phyloP scores from a whole-genome alignment of 2,329 filamentous ascomycete species.

The Ceratocystis destructans region DNA sequence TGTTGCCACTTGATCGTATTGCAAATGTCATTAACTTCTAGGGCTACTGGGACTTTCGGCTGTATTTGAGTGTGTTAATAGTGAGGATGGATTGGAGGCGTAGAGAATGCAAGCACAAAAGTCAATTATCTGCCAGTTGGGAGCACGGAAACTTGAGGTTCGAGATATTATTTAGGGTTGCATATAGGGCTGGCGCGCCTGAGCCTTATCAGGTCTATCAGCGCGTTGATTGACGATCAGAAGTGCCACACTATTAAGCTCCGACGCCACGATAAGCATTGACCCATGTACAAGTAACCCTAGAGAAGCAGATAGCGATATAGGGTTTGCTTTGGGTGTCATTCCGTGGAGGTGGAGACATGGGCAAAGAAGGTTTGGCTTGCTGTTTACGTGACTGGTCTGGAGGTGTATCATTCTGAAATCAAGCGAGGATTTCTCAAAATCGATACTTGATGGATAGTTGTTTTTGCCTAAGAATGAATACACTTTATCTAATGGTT shows the following conservation, averaged over 20 bases:
- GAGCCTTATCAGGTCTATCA: background rate
- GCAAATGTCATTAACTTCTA: background rate
- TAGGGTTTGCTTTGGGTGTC: no score
- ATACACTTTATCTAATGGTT: background rate
- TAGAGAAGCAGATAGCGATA: no score
- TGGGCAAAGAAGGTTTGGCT: background rate
- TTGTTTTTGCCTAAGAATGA: background rate
- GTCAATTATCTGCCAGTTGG: background rate
- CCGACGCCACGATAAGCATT: no score
- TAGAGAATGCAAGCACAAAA: background rate
- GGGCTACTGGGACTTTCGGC: background rate
- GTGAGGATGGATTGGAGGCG: background rate
- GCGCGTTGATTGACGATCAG: background rate
- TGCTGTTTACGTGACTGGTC: background rate
- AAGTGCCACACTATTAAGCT: background rate
- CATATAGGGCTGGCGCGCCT: background rate
- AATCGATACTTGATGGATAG: background rate
- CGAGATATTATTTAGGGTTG: background rate
- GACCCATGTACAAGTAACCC: no score
- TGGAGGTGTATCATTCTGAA: background rate
- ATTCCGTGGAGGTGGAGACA: no score
- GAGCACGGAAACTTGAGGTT: background rate
- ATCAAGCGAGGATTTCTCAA: slow-evolving; percentile 4
- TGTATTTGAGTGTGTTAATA: background rate
- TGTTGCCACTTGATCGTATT: background rate